Conservation (phyloP, 345 rosid genomes). For the Microthlaspi erraticum region DNA sequence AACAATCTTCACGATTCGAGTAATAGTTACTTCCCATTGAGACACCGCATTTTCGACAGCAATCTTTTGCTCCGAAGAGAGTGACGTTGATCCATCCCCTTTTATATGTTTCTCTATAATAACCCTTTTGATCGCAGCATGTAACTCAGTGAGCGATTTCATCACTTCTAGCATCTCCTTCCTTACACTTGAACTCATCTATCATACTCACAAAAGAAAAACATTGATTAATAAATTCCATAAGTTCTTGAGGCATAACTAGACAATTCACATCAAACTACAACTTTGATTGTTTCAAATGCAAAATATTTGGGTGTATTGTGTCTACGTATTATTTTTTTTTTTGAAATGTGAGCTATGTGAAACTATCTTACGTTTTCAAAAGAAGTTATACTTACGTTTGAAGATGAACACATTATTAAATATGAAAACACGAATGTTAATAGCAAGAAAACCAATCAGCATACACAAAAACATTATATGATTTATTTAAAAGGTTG, state of each 20-base stretch:
- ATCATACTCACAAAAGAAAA: constrained; percentile 26
- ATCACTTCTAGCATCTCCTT: constrained; percentile 34
- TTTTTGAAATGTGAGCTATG: neutral
- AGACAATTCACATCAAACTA: neutral
- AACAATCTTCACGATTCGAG: constrained; percentile 34
- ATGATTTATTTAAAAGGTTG: neutral
- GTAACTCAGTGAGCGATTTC: constrained; percentile 29
- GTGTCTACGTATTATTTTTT: neutral
- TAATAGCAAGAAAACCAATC: neutral
- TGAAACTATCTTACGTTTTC: neutral
- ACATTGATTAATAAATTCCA: constrained; percentile 23
- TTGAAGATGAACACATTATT: neutral
- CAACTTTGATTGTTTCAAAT: neutral
- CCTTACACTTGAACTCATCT: constrained; percentile 42
- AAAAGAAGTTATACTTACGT: neutral
- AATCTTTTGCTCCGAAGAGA: constrained; percentile 34
- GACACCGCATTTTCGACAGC: constrained; percentile 26
- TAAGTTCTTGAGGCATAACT: neutral
- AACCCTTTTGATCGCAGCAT: constrained; percentile 35
- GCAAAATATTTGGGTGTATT: neutral
- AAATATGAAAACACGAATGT: too few species aligned
- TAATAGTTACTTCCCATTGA: constrained; percentile 42
- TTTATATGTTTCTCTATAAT: constrained; percentile 30
- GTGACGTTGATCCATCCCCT: constrained; percentile 33
- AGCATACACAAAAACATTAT: neutral